These are phyloP conservation scores for Dryas drummondii DNA, from an alignment of 306 rosid species.

Conservation along the genomic window DNA sequence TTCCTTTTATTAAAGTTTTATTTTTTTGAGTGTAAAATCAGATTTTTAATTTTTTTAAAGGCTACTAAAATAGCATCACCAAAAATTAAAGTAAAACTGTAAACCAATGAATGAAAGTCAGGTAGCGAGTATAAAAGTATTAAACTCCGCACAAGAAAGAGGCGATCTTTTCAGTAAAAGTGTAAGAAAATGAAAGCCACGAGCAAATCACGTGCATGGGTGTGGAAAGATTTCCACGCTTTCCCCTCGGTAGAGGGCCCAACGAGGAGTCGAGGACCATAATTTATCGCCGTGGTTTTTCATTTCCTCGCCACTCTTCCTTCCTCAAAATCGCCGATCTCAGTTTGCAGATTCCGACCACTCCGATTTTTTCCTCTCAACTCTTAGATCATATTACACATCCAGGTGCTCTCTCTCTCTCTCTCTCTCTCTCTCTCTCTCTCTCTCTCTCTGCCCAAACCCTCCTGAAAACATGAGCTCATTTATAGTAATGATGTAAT, in stretches of 20 bases:
- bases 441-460: background rate
- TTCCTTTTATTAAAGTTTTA: too few species aligned
- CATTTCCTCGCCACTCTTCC: slow-evolving; percentile 48
- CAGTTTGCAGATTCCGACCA: slow-evolving; percentile 27
- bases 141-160: too few species aligned
- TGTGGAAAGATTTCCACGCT: slow-evolving; percentile 20
- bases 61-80: too few species aligned
- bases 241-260: slow-evolving; percentile 12
- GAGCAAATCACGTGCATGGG: slow-evolving; percentile 15
- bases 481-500: background rate
- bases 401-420: slow-evolving; percentile 9
- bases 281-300: slow-evolving; percentile 43
- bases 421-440: slow-evolving; percentile 2
- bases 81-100: too few species aligned
- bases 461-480: background rate
- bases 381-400: background rate
- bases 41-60: too few species aligned
- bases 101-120: too few species aligned
- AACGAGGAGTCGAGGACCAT: slow-evolving; percentile 28
- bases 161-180: too few species aligned
- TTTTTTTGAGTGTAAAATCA: too few species aligned
- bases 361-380: slow-evolving; percentile 13
- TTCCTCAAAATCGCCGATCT: slow-evolving; percentile 41
- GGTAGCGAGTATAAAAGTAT: too few species aligned
- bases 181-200: background rate